Percentiles rank a stretch among this genome's conserved stretches.
Conservation (phyloP, 768 basidiomycete genomes). For the Pulveroboletus sp. region DNA sequence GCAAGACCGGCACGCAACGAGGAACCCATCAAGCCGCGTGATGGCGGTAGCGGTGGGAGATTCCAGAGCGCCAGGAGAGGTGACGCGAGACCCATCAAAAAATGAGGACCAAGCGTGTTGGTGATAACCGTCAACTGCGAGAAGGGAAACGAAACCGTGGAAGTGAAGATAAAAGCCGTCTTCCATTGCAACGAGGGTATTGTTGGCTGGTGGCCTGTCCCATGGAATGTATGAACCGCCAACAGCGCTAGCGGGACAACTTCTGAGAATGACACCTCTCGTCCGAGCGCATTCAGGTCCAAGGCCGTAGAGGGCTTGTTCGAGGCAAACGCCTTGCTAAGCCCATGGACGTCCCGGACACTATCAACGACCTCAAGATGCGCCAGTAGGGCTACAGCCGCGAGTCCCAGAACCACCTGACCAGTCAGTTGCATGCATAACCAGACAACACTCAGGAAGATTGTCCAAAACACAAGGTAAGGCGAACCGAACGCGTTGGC, state of each 20-base stretch:
- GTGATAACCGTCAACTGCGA: conserved; percentile 70
- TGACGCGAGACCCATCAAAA: conserved; percentile 62
- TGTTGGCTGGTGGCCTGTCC: conserved; percentile 90
- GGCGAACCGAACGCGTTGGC: conserved; percentile 89
- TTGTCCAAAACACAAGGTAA: conserved; percentile 79
- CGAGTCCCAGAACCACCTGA: conserved; percentile 70
- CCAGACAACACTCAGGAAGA: conserved; percentile 55
- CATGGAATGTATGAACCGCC: conserved; percentile 74
- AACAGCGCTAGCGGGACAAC: conserved; percentile 73
- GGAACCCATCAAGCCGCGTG: conserved; percentile 32
- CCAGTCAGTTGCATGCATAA: conserved; percentile 72
- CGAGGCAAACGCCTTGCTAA: conserved; percentile 51
- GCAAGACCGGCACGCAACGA: conserved; percentile 56
- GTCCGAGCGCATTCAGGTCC: conserved; percentile 28
- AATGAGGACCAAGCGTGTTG: conserved; percentile 75
- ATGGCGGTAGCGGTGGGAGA: conserved; percentile 52
- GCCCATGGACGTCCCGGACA: conserved; percentile 62
- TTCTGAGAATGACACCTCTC: conserved; percentile 59
- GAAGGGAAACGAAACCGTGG: conserved; percentile 65
- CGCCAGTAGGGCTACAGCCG: conserved; percentile 64
- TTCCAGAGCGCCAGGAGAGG: conserved; percentile 86
- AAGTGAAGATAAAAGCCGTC: conserved; percentile 78
- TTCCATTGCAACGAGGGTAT: conserved; percentile 96
- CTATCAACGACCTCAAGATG: conserved; percentile 82
- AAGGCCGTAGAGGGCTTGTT: conserved; percentile 44